Evolutionary conservation across 2,329 filamentous ascomycete genomes (phyloP).

Genomic region (Beauveria asiatica): DNA sequence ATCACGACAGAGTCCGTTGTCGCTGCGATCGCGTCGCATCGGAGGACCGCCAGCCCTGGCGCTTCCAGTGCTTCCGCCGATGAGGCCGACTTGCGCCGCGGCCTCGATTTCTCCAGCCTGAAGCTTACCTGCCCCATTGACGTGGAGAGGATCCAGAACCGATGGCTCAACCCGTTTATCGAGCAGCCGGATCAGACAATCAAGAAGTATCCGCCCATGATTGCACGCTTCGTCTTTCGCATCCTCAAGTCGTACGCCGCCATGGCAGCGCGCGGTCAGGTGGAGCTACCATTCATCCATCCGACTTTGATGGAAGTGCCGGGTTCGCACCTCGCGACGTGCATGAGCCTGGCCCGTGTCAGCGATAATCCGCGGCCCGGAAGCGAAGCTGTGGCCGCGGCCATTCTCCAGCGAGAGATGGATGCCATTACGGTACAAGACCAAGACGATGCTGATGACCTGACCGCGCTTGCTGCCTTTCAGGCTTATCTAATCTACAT

Average conservation of each 20-base stretch:
- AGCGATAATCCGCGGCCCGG: neutral
- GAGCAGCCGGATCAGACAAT: neutral
- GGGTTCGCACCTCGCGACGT: neutral
- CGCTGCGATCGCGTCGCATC: neutral
- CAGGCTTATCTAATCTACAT: constrained; percentile 47
- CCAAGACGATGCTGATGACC: neutral
- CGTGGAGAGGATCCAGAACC: neutral
- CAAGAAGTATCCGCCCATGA: constrained; percentile 2
- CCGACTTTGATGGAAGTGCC: neutral
- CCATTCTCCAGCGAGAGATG: constrained; percentile 5
- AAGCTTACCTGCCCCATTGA: neutral
- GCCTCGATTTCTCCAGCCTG: neutral
- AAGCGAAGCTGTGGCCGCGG: neutral
- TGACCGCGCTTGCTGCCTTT: constrained; percentile 32
- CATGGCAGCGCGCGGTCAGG: neutral
- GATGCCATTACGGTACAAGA: neutral
- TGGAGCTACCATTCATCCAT: neutral
- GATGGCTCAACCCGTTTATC: constrained; percentile 5
- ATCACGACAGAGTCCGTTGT: neutral
- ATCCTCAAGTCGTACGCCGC: constrained; percentile 7
- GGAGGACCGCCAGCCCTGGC: neutral
- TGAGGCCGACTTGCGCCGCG: neutral
- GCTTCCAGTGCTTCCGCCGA: neutral
- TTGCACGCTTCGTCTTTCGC: neutral
- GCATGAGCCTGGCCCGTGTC: neutral